A percentile compares a stretch with the other conserved stretches of the same genome.
Evolutionary conservation across 441 rosid species (phyloP).

Genomic region (Theobroma grandiflorum): DNA sequence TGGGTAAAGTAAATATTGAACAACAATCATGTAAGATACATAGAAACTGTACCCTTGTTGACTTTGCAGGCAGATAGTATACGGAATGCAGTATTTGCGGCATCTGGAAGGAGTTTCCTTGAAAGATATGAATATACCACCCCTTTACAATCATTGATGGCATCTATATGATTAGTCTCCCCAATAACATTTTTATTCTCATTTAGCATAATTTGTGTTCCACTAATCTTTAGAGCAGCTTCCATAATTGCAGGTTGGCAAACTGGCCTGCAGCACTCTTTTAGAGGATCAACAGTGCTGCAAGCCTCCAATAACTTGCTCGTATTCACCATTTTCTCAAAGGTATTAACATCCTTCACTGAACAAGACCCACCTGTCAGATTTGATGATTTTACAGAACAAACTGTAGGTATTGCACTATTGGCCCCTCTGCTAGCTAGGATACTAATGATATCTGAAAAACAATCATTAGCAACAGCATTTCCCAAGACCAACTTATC

Average conservation of each 20-base stretch:
- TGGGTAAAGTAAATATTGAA: not conserved
- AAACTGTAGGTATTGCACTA: slow-evolving; percentile 69
- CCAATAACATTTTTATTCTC: slow-evolving; percentile 53
- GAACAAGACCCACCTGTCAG: slow-evolving; percentile 95
- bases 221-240: slow-evolving; percentile 82
- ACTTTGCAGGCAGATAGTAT: slow-evolving; percentile 91
- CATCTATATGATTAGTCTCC: slow-evolving; percentile 55
- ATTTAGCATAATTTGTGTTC: slow-evolving; percentile 54
- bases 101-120: slow-evolving; percentile 71
- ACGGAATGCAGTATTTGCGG: slow-evolving; percentile 79
- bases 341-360: slow-evolving; percentile 64
- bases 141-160: slow-evolving; percentile 81
- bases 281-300: slow-evolving; percentile 79
- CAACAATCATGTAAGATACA: slow-evolving; percentile 13
- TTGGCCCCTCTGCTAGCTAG: slow-evolving; percentile 91
- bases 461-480: slow-evolving; percentile 86
- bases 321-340: slow-evolving; percentile 79
- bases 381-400: slow-evolving; percentile 81
- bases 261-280: slow-evolving; percentile 91
- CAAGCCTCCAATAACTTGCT: slow-evolving; percentile 91
- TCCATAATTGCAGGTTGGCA: slow-evolving; percentile 89
- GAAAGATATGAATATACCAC: slow-evolving; percentile 88
- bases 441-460: slow-evolving; percentile 93
- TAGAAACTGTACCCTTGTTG: slow-evolving; percentile 73
- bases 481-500: slow-evolving; percentile 75